Base-by-base conservation (phyloP, 768 basidiomycete genomes). In the Tricholoma saponaceum region DNA sequence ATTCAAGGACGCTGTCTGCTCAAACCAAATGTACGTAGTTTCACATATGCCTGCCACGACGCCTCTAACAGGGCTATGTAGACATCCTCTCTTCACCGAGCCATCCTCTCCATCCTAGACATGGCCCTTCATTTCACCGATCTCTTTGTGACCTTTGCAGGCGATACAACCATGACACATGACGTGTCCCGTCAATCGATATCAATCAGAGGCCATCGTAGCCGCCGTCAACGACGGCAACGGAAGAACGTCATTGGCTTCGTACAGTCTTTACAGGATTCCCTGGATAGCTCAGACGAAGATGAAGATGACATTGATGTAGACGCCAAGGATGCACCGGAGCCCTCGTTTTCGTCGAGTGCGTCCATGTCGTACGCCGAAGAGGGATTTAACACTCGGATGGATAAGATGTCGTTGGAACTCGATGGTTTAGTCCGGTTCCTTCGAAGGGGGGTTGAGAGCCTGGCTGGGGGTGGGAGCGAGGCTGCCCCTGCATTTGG, bases 401-500 rank as follows among this genome's bases (percentile, higher is more conserved):
- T 90, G 56, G 85, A 87, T 56, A 85, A 79, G 68, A 79, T 91
- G 79, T 81, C 84, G 9, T 70, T 69, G 2, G 89, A 92, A 66
- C 71, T 92, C 50, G 87, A 91, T 66, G 83, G 83, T 22, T 71
- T 91, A 32, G 86, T 92, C 22, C 74, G 85, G 35, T 89, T 89
- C 67, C 66, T 92, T 5, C 71, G 87, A 44, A 74, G 88, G 26
- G 86, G 87, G 0, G 83, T 85, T 6, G 91, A 92, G 67, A 83
- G 75, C 62, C 72, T 91, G 22, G 86, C 86, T 12, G 81, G 81
- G 39, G 84, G 86, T 0, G 68, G 74, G n/a, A 77, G 78, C 16
- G 84, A 85, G 52, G 82, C 78, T 25, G 83, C 85, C 12, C 69
- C 84, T 26, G 75, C 85, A 1, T 92, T 90, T 66, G 86, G 83